Percentiles rank a stretch among this genome's conserved stretches.
Conservation (phyloP, 2,329 filamentous ascomycete genomes). For the Venturiaceae sp. region DNA sequence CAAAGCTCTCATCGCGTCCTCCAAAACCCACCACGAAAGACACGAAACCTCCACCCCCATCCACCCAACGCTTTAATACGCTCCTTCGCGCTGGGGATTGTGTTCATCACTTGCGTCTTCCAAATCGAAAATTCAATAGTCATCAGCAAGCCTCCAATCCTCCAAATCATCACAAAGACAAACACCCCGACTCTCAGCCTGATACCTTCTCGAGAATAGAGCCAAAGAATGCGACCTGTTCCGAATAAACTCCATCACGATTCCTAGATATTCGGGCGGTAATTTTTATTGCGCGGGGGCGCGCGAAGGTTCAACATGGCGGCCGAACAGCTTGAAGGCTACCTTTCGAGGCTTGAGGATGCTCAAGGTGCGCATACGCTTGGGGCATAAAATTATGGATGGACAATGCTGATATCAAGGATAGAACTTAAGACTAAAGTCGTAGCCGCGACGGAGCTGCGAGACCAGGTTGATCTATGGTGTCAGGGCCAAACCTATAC, state of each 20-base stretch:
- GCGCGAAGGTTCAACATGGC: conserved; percentile 1
- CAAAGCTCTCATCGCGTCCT: background rate
- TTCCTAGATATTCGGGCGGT: background rate
- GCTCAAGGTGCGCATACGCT: background rate
- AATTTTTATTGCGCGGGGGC: background rate
- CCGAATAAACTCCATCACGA: background rate
- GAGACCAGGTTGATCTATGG: conserved; percentile 87
- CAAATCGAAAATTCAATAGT: background rate
- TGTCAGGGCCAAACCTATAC: conserved; percentile 63
- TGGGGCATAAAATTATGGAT: background rate
- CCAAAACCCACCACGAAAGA: background rate
- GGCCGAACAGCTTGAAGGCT: conserved; percentile 4
- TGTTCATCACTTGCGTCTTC: background rate
- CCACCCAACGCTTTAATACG: background rate
- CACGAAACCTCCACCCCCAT: background rate
- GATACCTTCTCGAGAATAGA: background rate
- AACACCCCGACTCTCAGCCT: background rate
- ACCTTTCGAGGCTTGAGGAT: conserved; percentile 3
- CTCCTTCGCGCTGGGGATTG: background rate
- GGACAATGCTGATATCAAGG: background rate
- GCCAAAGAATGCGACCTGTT: background rate
- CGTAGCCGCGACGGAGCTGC: conserved; percentile 73
- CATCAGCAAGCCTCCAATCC: too few species aligned
- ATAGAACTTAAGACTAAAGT: conserved; percentile 73
- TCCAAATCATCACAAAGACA: background rate